Base-by-base conservation (phyloP, 23 red algal genomes). In the Rhodosorus marinus region DNA sequence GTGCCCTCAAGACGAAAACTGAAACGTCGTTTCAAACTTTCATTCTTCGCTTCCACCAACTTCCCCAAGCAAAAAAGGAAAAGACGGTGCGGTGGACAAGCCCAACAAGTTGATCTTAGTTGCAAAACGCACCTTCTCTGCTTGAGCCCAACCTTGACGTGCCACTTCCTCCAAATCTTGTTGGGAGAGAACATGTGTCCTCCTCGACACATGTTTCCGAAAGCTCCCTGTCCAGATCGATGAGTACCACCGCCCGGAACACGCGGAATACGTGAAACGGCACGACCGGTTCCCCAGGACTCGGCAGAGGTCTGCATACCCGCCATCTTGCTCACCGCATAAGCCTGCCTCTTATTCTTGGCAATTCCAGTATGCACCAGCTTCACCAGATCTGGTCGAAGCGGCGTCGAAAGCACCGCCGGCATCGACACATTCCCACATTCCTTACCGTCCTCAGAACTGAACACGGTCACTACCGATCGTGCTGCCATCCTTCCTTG, bases 241-340 rank as follows among this genome's bases (percentile, higher is more conserved):
- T 95, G 88, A 9, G 88, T 95, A 49, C 88, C 88, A 43, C 88
- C 76, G 26, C 88, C 88, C 20, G 77, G 88, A 2, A 95, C 88
- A 52, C 88, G 79, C 47, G 76, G 76, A 58, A 82, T 82, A 63
- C 88, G 77, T 9, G 88, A 83, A 14, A 95, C 88, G 35, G 88
- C 88, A 38, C 88, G 77, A 17, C 88, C 88, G 1, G 88, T 95
- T 1, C 88, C 88, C 88, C 88, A 95, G 3, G 88, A 95, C 29
- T 76, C 76, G 49, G 88, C 88, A 58, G 88, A 83, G 24, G 71
- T 54, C 72, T 82, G 77, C 88, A 79, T 82, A 51, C 88, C 88
- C 25, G 88, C 70, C 67, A 85, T 69, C 2, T 42, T 26, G 29
- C 62, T 59, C 20, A 95, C 88, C 6, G 76, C 76, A 60, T 95